Evolutionary conservation across 768 basidiomycete species (phyloP).

Genomic region (Tulasnella calospora): DNA sequence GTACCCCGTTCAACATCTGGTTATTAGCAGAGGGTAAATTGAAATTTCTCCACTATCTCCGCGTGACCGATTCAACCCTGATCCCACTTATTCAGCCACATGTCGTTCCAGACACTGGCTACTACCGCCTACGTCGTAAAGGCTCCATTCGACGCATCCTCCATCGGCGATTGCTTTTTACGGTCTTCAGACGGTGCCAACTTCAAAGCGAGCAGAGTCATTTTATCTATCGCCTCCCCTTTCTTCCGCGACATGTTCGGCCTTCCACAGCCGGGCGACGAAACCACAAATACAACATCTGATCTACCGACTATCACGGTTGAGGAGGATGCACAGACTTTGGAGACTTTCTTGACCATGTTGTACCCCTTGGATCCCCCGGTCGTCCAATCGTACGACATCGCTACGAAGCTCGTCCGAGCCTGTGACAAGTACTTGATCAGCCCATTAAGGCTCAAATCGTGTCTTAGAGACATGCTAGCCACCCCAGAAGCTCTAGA

Average conservation of each 20-base stretch:
- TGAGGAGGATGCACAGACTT: not conserved
- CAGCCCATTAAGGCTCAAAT: not conserved
- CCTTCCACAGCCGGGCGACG: not conserved
- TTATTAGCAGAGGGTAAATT: too few species aligned
- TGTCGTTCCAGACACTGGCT: not conserved
- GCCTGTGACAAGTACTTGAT: slow-evolving; percentile 10
- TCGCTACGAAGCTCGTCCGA: not conserved
- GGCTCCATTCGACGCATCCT: slow-evolving; percentile 38
- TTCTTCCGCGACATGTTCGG: slow-evolving; percentile 27
- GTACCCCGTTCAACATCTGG: too few species aligned
- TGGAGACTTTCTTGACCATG: not conserved
- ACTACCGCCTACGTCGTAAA: not conserved
- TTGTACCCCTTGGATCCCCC: not conserved
- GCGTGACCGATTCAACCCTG: not conserved
- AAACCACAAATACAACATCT: not conserved
- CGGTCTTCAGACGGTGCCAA: slow-evolving; percentile 15
- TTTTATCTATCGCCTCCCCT: slow-evolving; percentile 18
- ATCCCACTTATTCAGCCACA: not conserved
- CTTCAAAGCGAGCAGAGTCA: slow-evolving; percentile 16
- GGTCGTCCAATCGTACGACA: not conserved
- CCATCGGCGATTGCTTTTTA: slow-evolving; percentile 50
- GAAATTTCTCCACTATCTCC: too few species aligned
- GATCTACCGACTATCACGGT: not conserved
- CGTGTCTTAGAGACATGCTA: not conserved
- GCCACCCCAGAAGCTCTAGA: not conserved